Evolutionary conservation across 2,329 filamentous ascomycete genomes (phyloP), one percentile per base, ranked within the genome.

Genomic region (Scedosporium minutisporum): DNA sequence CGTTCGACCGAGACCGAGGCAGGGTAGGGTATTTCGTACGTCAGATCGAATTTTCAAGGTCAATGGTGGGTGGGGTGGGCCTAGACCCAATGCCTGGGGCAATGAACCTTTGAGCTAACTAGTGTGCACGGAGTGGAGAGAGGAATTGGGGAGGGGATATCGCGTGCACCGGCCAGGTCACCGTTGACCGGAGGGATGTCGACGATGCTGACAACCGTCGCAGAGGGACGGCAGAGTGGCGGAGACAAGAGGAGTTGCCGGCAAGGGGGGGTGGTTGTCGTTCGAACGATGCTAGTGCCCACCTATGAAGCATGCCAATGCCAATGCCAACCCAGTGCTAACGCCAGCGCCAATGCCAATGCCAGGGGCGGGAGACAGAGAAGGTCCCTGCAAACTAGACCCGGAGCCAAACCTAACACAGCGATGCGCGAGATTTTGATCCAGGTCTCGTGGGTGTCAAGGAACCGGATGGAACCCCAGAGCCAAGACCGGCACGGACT

Each of bases 1-100:
- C 51, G 23, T 27, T 55, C 51, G 51, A 55, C 51, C 51, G 51
- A 55, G 51, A 55, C 51, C 51, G 51, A 55, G 51, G 51, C 51
- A 55, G 51, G 51, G 18, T 16, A 23, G 18, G 18, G 12, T 23
- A 25, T 27, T 25, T 55, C 51, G 23, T 18, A 27, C 16, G 44
- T 48, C 44, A 48, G 23, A 55, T 23, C 51, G 23, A 55, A 55
- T 55, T 55, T 55, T 55, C 51, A 55, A 55, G 23, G 51, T 55
- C 18, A 23, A 53, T 55, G 23, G 21, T 23, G 51, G 18, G 51
- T 55, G 51, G 51, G 51, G 51, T 55, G 51, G 51, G 51, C 51
- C 51, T 55, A 55, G 51, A 55, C 51, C 51, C 18, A 23, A 18
- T 23, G 18, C 12, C 12, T 27, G 23, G 51, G 51, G 51, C 51